Evolutionary conservation across 176 grass and related monocot species (phyloP).

Genomic region (Lolium rigidum): DNA sequence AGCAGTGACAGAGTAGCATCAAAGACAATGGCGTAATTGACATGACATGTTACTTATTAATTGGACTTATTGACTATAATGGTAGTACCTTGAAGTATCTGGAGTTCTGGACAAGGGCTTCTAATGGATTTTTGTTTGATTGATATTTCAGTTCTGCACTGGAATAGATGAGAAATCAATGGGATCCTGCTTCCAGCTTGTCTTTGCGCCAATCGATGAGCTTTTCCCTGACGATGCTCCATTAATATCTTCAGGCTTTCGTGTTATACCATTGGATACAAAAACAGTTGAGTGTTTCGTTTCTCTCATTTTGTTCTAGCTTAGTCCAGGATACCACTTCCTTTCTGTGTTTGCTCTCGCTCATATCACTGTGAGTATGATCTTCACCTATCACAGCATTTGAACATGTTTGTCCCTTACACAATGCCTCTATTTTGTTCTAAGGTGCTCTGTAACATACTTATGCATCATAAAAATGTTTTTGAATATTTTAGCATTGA

Average conservation of each 20-base stretch:
- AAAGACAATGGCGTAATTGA: neutral
- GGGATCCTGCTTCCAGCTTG: constrained; percentile 97
- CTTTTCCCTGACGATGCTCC: constrained; percentile 97
- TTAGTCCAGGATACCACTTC: constrained; percentile 14
- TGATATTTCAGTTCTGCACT: constrained; percentile 87
- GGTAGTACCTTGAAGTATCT: neutral
- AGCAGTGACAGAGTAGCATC: neutral
- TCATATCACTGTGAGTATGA: neutral
- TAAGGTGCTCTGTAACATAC: constrained; percentile 3
- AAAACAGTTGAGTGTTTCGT: constrained; percentile 74
- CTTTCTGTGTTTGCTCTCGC: neutral
- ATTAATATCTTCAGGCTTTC: constrained; percentile 88
- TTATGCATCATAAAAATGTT: neutral
- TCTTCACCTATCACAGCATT: neutral
- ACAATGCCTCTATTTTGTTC: neutral
- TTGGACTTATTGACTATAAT: neutral
- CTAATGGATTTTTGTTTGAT: constrained; percentile 9
- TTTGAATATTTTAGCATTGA: neutral
- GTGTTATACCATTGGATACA: constrained; percentile 84
- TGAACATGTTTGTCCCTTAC: neutral
- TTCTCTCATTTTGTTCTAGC: constrained; percentile 6
- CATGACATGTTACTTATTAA: neutral
- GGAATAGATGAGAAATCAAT: constrained; percentile 94
- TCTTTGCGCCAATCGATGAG: constrained; percentile 95
- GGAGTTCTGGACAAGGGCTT: neutral